phyloP scores from a whole-genome alignment of 2,329 filamentous ascomycete genomes.

The Thermoascus crustaceus region DNA sequence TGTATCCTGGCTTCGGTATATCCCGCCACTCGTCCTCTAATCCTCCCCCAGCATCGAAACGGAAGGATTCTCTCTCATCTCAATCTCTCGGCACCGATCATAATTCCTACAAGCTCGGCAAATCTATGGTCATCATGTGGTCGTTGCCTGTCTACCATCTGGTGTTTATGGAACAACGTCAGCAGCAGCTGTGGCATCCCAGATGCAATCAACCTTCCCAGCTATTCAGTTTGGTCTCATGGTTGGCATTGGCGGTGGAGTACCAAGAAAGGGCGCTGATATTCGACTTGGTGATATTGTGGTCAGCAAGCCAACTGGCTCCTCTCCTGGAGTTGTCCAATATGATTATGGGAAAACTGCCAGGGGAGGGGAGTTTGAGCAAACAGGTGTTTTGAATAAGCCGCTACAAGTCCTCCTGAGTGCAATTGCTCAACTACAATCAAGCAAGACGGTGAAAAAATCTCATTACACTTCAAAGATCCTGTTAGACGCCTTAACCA shows the following conservation, averaged over 20 bases:
- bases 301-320: constrained; percentile 9
- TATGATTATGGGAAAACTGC: constrained; percentile 11
- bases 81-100: too few relatives aligned
- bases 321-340: constrained; percentile 12
- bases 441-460: too few relatives aligned
- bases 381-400: constrained; percentile 9
- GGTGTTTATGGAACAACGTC: constrained; percentile 14
- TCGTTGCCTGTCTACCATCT: constrained; percentile 16
- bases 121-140: constrained; percentile 17
- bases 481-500: too few relatives aligned
- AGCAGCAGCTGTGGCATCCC: constrained; percentile 14
- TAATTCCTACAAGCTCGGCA: constrained; percentile 18
- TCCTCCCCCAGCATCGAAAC: too few relatives aligned
- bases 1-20: too few relatives aligned
- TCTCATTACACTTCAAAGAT: too few relatives aligned
- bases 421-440: constrained; percentile 9
- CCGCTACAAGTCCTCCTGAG: constrained; percentile 11
- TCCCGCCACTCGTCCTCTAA: too few relatives aligned
- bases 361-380: constrained; percentile 4
- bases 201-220: constrained; percentile 19
- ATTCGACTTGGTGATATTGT: constrained; percentile 19
- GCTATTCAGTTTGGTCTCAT: constrained; percentile 17
- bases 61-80: too few relatives aligned
- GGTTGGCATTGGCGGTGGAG: constrained; percentile 24
- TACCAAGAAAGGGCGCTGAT: constrained; percentile 14